Evolutionary conservation across 441 rosid genomes (phyloP), one percentile per base, ranked within the genome.

Genomic region (Gossypium davidsonii): DNA sequence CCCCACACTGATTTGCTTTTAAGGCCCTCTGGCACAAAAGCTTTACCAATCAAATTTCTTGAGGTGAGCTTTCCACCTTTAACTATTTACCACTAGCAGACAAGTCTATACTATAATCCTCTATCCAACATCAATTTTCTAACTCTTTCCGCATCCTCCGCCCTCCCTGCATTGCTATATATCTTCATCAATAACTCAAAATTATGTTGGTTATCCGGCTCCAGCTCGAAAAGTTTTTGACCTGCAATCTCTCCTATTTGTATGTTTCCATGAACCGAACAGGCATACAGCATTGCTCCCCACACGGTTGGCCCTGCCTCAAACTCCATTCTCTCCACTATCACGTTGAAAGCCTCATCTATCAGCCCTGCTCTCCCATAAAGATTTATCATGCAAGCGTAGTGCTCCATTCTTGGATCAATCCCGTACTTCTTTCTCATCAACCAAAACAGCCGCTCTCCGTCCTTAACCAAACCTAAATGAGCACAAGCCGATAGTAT

Each of bases 141-240:
- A 51, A 90, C 91, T 80, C 85, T 87, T 76, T 87, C 86, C 23
- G 77, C 91, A 70, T 88, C 98, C 63, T 82, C 87, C 79, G 72
- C 26, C 55, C 89, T 85, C 28, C 85, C 88, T 0, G 76, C 84
- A 64, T 81, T 78, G 34, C 80, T 77, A 74, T 92, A 92, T 67
- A 89, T 84, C 82, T 80, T 86, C 80, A 89, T 84, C 75, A 94
- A 81, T 25, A 92, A 84, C 80, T 85, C 90, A 1, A 89, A 94
- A 79, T 90, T 94, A 77, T 84, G 97, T 59, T 89, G 94, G 73
- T 89, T 90, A 78, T 94, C 98, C 3, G 98, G 95, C 80, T 92
- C 97, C 78, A 92, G 73, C 78, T 90, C 95, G 39, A 94, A 92
- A 57, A 94, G 94, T 77, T 69, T 80, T 73, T 82, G 83, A 8